phyloP scores from a whole-genome alignment of 2,329 filamentous ascomycete species.

The Corinectria fuckeliana region DNA sequence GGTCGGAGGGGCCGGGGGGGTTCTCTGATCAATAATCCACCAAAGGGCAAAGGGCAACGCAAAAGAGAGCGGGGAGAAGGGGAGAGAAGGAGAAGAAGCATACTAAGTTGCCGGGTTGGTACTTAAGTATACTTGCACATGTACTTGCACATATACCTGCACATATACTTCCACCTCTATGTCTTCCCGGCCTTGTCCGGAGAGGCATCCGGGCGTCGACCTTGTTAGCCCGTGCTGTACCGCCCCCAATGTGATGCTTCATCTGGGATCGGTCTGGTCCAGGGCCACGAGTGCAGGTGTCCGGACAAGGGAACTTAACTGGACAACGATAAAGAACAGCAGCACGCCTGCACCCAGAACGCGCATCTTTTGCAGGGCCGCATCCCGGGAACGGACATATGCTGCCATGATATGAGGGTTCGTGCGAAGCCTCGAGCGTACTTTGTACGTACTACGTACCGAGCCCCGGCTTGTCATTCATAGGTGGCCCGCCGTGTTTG shows the following conservation, averaged over 20 bases:
- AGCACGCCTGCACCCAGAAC: neutral
- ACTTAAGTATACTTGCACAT: too few species aligned
- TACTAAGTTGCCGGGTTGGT: too few species aligned
- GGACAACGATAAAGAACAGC: neutral
- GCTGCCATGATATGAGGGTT: constrained; percentile 2
- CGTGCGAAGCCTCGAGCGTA: neutral
- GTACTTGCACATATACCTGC: too few species aligned
- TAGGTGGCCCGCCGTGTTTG: too few species aligned
- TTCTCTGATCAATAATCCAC: constrained; percentile 19
- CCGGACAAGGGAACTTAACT: neutral
- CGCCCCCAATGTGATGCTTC: neutral
- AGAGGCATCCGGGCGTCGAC: neutral
- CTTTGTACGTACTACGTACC: too few species aligned
- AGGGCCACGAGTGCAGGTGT: neutral
- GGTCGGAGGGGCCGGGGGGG: constrained; percentile 12
- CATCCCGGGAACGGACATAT: neutral
- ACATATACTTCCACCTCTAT: too few species aligned
- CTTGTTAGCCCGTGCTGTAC: neutral
- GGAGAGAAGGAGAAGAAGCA: neutral
- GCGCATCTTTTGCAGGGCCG: neutral
- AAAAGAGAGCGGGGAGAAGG: constrained; percentile 11
- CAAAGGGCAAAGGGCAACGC: constrained; percentile 14
- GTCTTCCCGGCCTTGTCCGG: too few species aligned
- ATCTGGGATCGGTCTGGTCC: neutral
- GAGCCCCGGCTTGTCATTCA: neutral